Evolutionary conservation across 306 rosid species (phyloP).

Genomic region (Rosa rugosa): DNA sequence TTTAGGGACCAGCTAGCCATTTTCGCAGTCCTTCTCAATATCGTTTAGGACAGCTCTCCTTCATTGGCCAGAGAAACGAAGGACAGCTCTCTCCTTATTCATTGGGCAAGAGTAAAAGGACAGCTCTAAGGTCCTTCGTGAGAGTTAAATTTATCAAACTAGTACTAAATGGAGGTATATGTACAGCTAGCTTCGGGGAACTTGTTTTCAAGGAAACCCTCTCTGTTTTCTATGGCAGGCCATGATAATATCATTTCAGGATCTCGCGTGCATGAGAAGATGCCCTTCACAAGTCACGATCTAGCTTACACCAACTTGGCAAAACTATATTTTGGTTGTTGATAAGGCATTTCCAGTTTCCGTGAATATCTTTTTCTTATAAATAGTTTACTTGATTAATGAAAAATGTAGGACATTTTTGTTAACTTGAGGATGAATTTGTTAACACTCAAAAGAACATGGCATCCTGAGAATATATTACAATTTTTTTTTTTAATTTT

Average conservation of each 20-base stretch:
- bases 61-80: constrained; percentile 4
- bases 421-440: neutral
- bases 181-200: neutral
- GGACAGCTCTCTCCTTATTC: neutral
- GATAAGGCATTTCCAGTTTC: neutral
- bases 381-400: too few species aligned
- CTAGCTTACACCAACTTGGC: constrained; percentile 9
- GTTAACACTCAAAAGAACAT: too few species aligned
- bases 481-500: too few species aligned
- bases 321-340: neutral
- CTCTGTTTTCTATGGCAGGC: neutral
- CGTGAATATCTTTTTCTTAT: neutral
- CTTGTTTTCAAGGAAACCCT: neutral
- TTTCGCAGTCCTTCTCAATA: neutral
- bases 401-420: too few species aligned
- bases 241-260: neutral
- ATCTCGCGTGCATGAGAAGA: constrained; percentile 9
- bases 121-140: neutral
- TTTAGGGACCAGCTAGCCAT: constrained; percentile 6
- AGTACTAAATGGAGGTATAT: neutral
- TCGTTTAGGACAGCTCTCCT: constrained; percentile 6
- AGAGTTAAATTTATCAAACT: neutral
- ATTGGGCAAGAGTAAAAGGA: neutral
- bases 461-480: too few species aligned
- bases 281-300: constrained; percentile 10